Base-by-base conservation (phyloP, 345 rosid genomes). In the Camelina hispida region DNA sequence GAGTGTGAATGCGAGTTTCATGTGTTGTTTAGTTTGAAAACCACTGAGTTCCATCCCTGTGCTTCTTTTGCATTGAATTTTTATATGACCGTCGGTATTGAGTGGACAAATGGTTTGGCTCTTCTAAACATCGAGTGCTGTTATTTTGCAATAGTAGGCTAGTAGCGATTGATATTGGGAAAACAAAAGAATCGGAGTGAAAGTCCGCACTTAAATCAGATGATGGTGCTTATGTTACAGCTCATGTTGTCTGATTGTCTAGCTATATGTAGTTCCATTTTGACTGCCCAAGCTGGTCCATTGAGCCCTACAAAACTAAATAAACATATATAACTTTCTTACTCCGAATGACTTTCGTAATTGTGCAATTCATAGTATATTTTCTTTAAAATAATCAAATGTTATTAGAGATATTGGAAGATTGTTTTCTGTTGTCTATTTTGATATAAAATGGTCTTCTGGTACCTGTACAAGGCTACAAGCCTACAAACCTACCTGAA, bases 21-120 rank as follows among this genome's bases (percentile, higher is more conserved):
- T 69, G 47, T 77, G 10, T 48, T 75, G 71, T 76, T 62, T 54
- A 11, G 30, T 57, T 62, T 56, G 61, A 56, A 51, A 63, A 70
- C 75, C 50, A n/a, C 17, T 46, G 80, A 54, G 43, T 76, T 69
- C 20, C 59, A 23, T 7, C 62, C n/a, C 20, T 76, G 23, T 50
- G 64, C 64, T 75, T 62, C 62, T 44, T 69, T 68, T 38, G 28
- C 63, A 32, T 48, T 35, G 62, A 20, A 59, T 68, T 47, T 61
- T 61, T 75, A 23, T 66, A 22, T 66, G 57, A 40, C 62, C 22
- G 38, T 51, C 60, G 68, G 62, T 51, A n/a, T 47, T 44, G 23
- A 55, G 56, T 73, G 9, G 48, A 43, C 70, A 52, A 51, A n/a
- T 54, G 30, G 28, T 34, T 56, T 48, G 40, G 30, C 51, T 37